Percentiles rank a stretch among this genome's conserved stretches.
Conservation (phyloP, 208 protist genomes). For the Leishmania major region DNA sequence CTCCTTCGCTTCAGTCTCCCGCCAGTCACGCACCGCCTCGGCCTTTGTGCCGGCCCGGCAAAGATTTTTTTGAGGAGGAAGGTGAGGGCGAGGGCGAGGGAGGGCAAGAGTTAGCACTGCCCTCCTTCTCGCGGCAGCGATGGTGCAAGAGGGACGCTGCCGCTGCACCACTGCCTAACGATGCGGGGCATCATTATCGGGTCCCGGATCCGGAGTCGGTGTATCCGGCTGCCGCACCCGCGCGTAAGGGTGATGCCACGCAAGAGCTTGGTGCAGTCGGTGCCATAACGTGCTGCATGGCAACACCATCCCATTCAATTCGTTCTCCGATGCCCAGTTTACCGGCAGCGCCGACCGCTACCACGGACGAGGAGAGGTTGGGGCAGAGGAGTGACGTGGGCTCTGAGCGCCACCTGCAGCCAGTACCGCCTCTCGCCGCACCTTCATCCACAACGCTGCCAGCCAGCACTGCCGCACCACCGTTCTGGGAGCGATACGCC, state of each 20-base stretch:
- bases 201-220: background rate
- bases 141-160: background rate
- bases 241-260: background rate
- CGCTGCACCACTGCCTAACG: slow-evolving; percentile 2
- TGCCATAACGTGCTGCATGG: background rate
- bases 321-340: background rate
- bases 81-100: background rate
- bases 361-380: background rate
- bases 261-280: background rate
- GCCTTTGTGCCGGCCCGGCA: background rate
- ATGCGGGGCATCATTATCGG: background rate
- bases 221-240: background rate
- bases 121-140: background rate
- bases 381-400: background rate
- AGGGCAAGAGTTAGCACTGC: background rate
- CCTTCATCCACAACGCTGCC: background rate
- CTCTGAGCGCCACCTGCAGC: background rate
- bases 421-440: background rate
- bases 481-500: slow-evolving; percentile 14
- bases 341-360: background rate
- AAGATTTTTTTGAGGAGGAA: slow-evolving; percentile 23
- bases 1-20: background rate
- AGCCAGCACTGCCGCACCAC: background rate
- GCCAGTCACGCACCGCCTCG: background rate
- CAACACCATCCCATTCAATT: background rate